Base-by-base conservation (phyloP, 2,329 filamentous ascomycete genomes). In the Helotiales sp. region DNA sequence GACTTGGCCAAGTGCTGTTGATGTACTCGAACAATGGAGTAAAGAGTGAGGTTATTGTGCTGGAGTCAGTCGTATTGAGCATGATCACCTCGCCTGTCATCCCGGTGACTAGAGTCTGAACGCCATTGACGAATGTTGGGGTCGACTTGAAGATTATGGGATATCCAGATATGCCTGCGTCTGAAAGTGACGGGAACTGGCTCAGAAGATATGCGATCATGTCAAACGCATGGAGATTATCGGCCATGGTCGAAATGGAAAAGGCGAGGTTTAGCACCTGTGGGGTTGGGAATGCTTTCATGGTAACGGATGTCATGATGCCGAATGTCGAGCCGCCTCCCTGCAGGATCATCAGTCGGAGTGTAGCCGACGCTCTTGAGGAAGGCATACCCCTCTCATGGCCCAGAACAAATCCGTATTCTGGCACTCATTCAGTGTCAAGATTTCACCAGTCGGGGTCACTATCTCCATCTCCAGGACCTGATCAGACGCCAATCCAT, bases 321-420 rank as follows among this genome's bases (percentile, higher is more conserved):
- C 82, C 84, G 65, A 85, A 88, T 0, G 82, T 87, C 17, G 79
- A 81, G 2, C 81, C 83, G 3, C 83, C 83, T 7, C 82, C 82
- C 79, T 81, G 15, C 10, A n/a, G 15, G n/a, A 15, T 8, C 22
- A 10, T 56, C 13, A 57, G 33, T 31, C n/a, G n/a, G n/a, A n/a
- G n/a, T n/a, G n/a, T n/a, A n/a, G n/a, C n/a, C n/a, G n/a, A n/a
- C n/a, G n/a, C n/a, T n/a, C n/a, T n/a, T n/a, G 38, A 24, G 13
- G 25, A 24, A 13, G 17, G 8, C 17, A 24, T 52, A 59, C 58
- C 31, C 59, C 59, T 31, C 59, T 57, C 34, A 62, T 24, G 13
- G 60, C 60, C 54, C 54, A 62, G 29, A 62, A 60, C 27, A 62
- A 33, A 25, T 62, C 57, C 5, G 30, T 24, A 42, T 62, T 53